Base-by-base conservation (phyloP, 306 rosid species). In the Quercus ilex region DNA sequence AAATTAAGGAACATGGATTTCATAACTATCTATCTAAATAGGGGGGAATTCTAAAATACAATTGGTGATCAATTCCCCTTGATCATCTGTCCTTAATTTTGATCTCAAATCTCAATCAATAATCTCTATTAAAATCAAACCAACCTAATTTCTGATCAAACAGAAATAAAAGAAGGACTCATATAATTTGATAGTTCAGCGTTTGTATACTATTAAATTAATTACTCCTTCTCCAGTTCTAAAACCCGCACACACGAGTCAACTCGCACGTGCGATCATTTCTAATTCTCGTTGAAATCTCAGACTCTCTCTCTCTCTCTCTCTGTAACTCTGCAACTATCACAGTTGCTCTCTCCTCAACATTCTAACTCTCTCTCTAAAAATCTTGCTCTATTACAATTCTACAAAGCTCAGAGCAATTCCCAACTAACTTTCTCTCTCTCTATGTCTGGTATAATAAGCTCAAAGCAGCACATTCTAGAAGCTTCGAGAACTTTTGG, bases 401-500 rank as follows among this genome's bases (percentile, higher is more conserved):
- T 1, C n/a, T 1, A 14, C 10, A 8, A 19, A 68, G 28, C 52
- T 35, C 69, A 20, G 60, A 4, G 46, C 25, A 62, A 49, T 10
- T 64, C 59, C 4, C 35, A 38, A 46, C 9, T 25, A 38, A 26
- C 67, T 25, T 21, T 6, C 12, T 25, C 28, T 31, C 33, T 23
- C 49, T 20, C 71, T 43, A 55, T 25, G 79, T 10, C 52, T 19
- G 23, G 23, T 78, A 15, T 71, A 25, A 15, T 71, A 25, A n/a
- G 57, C 72, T 71, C 58, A 64, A 69, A 31, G 71, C 28, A 55
- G 55, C 69, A 19, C 74, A 51, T 59, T 74, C 78, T 59, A 71
- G 74, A 79, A 71, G 21, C 53, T 69, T 70, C 23, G 43, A 63
- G 84, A 77, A 73, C 75, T 76, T 49, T 19, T 71, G 63, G 38